A percentile compares a stretch with the other conserved stretches of the same genome.
Conservation (phyloP, 2,329 filamentous ascomycete genomes). For the Pseudonectria buxi region DNA sequence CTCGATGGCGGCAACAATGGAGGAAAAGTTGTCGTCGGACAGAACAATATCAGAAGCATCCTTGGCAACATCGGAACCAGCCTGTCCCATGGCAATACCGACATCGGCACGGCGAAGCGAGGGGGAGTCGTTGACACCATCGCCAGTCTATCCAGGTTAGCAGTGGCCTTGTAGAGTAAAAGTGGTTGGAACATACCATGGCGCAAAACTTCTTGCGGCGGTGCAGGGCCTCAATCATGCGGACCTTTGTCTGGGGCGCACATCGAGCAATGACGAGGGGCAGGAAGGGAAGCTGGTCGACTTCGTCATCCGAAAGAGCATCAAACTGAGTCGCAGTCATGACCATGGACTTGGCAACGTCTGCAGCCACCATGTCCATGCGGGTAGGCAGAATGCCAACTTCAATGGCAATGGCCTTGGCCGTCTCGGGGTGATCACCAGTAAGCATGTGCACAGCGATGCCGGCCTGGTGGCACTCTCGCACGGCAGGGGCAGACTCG, state of each 20-base stretch:
- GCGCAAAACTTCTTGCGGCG: constrained; percentile 58
- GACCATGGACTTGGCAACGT: constrained; percentile 51
- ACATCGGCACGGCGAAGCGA: constrained; percentile 64
- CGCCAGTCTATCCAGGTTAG: constrained; percentile 45
- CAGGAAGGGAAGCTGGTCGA: constrained; percentile 57
- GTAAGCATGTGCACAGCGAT: constrained; percentile 64
- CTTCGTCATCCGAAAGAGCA: constrained; percentile 53
- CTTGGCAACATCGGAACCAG: constrained; percentile 59
- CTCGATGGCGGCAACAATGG: constrained; percentile 63
- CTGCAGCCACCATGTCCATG: constrained; percentile 42
- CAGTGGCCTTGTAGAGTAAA: not conserved
- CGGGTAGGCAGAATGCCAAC: constrained; percentile 51
- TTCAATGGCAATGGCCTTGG: constrained; percentile 54
- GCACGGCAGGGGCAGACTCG: constrained; percentile 56
- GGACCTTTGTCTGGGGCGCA: constrained; percentile 63
- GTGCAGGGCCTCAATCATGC: constrained; percentile 68
- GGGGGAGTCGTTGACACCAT: constrained; percentile 68
- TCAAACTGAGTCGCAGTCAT: constrained; percentile 62
- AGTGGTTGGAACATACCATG: constrained; percentile 40
- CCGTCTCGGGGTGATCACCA: constrained; percentile 58
- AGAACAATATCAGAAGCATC: constrained; percentile 60
- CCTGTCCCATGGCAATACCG: constrained; percentile 60
- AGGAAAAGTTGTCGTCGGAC: constrained; percentile 68
- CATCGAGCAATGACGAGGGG: constrained; percentile 65
- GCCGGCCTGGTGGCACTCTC: constrained; percentile 53